Percentiles rank a stretch among this genome's conserved stretches.
These are phyloP conservation scores for Arthrocladium fulminans DNA, from an alignment of 2,329 filamentous ascomycete species.

Conservation along the genomic window DNA sequence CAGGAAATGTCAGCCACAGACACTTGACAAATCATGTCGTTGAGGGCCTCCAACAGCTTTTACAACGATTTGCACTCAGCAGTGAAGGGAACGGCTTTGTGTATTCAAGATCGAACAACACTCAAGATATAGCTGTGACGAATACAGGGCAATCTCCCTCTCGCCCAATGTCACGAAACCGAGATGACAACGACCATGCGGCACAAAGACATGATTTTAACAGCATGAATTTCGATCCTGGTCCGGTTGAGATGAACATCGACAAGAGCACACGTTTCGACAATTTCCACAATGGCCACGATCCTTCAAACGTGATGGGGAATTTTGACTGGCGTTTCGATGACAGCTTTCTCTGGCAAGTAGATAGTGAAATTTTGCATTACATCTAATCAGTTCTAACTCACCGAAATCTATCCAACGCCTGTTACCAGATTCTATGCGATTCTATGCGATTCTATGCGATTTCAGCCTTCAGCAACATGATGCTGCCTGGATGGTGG, in stretches of 20 bases:
- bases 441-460: not conserved
- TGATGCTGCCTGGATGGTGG: not conserved
- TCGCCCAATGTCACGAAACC: not conserved
- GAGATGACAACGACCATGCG: not conserved
- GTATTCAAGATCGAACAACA: not conserved
- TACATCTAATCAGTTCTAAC: not conserved
- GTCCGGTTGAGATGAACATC: not conserved
- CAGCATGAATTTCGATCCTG: not conserved
- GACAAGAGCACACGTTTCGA: not conserved
- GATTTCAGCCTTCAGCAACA: not conserved
- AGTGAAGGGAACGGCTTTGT: not conserved
- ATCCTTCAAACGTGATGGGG: not conserved
- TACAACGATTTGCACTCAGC: slow-evolving; percentile 6
- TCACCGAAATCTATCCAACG: not conserved
- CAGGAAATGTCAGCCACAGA: slow-evolving; percentile 29
- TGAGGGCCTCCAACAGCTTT: slow-evolving; percentile 25
- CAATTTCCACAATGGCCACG: not conserved
- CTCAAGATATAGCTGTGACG: not conserved
- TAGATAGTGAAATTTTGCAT: not conserved
- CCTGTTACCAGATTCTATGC: not conserved
- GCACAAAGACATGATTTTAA: not conserved
- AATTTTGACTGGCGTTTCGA: slow-evolving; percentile 6
- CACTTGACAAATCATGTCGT: slow-evolving; percentile 36
- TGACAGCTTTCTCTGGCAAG: slow-evolving; percentile 5
- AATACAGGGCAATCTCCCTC: not conserved